Base-by-base conservation (phyloP, 208 protist species). In the Crithidia expoeki region DNA sequence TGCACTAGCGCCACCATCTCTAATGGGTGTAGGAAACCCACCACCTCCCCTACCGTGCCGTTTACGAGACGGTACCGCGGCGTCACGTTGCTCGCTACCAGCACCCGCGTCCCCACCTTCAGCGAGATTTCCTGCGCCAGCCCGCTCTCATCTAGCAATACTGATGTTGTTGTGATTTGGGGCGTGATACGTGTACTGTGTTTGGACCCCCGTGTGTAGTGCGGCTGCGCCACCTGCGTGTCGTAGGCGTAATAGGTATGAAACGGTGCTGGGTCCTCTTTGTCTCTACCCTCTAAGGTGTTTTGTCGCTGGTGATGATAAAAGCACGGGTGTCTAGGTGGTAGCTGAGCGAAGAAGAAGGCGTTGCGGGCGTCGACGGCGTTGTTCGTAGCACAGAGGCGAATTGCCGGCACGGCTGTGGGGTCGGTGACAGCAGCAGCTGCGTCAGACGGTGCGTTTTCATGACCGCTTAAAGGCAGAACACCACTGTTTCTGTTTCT, bases 21-120 rank as follows among this genome's bases (percentile, higher is more conserved):
- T n/a, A 90, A 52, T 5, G 89, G 86, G 64, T 90, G 82, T 28
- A 92, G 46, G 73, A 96, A 96, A n/a, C 86, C 88, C 0, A 68
- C 72, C 10, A 96, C 86, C 32, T 83, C 76, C 3, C 86, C 88
- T 7, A 92, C 81, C 16, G 74, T 80, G 4, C 90, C 90, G 72
- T 96, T 94, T 19, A 90, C 86, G n/a, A 96, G 78, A n/a, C 73
- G 70, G 19, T 83, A 21, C 25, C 56, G 67, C 27, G 82, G 56
- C n/a, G 81, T 78, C 51, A 96, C 69, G 74, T 96, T 96, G 44
- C 83, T 53, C 32, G 83, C 47, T 17, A 94, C 68, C 82, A 94
- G 88, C 60, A 94, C 88, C 0, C 83, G 85, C 0, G 90, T 81
- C 9, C 86, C 83, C 0, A 93, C 78, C 62, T 92, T 90, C 21